Evolutionary conservation across 192 early-diverging fungal genomes (phyloP), one percentile per base, ranked within the genome.

Genomic region (Coemansia sp.): DNA sequence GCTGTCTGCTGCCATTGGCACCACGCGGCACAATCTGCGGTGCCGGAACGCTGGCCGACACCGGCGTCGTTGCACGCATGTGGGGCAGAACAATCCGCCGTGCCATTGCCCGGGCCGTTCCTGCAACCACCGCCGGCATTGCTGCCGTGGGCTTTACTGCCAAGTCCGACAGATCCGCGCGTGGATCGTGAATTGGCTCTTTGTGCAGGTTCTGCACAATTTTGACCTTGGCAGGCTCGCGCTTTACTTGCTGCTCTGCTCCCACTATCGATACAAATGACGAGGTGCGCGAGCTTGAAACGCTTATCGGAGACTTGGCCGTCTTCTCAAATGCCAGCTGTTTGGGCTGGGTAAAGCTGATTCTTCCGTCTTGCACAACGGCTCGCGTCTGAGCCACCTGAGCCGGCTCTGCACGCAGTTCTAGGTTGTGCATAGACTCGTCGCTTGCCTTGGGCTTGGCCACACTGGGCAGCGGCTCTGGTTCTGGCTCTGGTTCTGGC

Each of bases 11-110:
- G 39, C 18, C 16, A 38, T 33, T 53, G 49, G 31, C 35, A 8
- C 49, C 30, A 28, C 63, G 63, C 26, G 55, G 55, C 9, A 57
- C 50, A 19, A 65, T 65, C 47, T 51, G 41, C 49, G 63, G 69
- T 7, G 58, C 61, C 15, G 69, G 69, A n/a, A 71, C 69, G 10
- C 61, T 54, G 46, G 61, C 38, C 3, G 69, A 71, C 19, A 71
- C 53, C 6, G 69, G 69, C 58, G 69, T 71, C 9, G 69, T 64
- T 2, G 63, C 69, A 13, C 69, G 69, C 52, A 71, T 64, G 33
- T 63, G 61, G 12, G 57, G 63, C 45, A 63, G 57, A 19, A 65
- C 69, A 20, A 71, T 64, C 43, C 62, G 58, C 12, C 56, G 53
- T 13, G 52, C 46, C 11, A 55, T 46, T 18, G 44, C 44, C 44